Conservation (phyloP, 2,329 filamentous ascomycete species). For the Calonectria pauciramosa region DNA sequence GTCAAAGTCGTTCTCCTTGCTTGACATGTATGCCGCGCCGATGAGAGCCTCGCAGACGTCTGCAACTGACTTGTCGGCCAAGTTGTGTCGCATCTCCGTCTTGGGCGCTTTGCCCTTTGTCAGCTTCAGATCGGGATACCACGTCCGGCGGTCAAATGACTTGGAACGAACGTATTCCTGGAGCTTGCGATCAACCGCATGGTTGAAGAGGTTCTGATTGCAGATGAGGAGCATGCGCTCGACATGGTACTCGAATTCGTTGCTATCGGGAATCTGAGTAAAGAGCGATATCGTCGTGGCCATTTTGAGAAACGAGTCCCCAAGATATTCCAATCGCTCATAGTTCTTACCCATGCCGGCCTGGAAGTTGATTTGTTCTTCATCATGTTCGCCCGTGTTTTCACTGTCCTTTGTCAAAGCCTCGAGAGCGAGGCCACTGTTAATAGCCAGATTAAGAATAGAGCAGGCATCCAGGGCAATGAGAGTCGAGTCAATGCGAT, state of each 20-base stretch:
- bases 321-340: slow-evolving; percentile 92
- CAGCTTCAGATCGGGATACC: slow-evolving; percentile 88
- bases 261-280: slow-evolving; percentile 79
- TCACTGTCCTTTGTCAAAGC: slow-evolving; percentile 94
- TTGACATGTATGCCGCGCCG: slow-evolving; percentile 80
- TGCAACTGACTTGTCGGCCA: slow-evolving; percentile 91
- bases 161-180: slow-evolving; percentile 86
- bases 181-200: slow-evolving; percentile 75
- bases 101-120: slow-evolving; percentile 77
- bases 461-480: slow-evolving; percentile 83
- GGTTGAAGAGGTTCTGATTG: slow-evolving; percentile 90
- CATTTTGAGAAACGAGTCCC: slow-evolving; percentile 96
- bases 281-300: slow-evolving; percentile 91
- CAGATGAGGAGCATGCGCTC: slow-evolving; percentile 92
- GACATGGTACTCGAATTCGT: slow-evolving; percentile 91
- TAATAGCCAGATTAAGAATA: slow-evolving; percentile 74
- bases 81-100: slow-evolving; percentile 66
- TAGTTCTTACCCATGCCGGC: slow-evolving; percentile 95
- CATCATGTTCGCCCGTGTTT: slow-evolving; percentile 80
- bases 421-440: slow-evolving; percentile 81
- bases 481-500: slow-evolving; percentile 84
- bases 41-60: slow-evolving; percentile 97
- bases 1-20: slow-evolving; percentile 62
- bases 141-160: slow-evolving; percentile 83
- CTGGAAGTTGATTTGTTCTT: slow-evolving; percentile 80